Base-by-base conservation (phyloP, 306 rosid species). In the Cucumis melo region DNA sequence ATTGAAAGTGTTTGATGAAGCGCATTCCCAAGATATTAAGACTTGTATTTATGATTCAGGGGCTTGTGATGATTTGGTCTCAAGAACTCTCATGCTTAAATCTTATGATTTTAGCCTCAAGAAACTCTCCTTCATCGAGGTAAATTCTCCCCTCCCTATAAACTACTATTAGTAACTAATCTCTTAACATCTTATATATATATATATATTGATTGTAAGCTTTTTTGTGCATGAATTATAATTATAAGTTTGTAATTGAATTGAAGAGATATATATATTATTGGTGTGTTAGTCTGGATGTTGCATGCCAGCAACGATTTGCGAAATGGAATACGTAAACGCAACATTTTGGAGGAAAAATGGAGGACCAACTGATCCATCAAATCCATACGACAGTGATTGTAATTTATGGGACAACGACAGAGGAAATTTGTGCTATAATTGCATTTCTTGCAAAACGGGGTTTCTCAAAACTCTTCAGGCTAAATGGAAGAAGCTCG, bases 321-420 rank as follows among this genome's bases (percentile, higher is more conserved):
- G 86, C 32, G 58, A 65, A 21, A 79, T 83, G 83, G 75, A 79
- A 23, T 79, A 83, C 17, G 81, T 83, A 20, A 79, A 83, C 57
- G 83, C 80, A 23, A 83, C 86, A 8, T 83, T 57, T 17, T 79
- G 86, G 86, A 59, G 2, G 12, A 79, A n/a, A 55, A n/a, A 3
- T 42, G 54, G 34, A 5, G 46, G 7, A 3, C 7, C 4, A 38
- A 62, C 62, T 14, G 3, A 16, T 0, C 34, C 14, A 5, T 63
- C 79, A 0, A 32, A 41, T 50, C 63, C 79, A 13, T 36, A 82
- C 4, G 46, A 79, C 29, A 17, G 59, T 3, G 86, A 83, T 41
- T 83, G 83, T 34, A 61, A 61, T 76, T 20, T 32, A 17, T 75
- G 86, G 83, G 34, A 29, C n/a, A 83, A 83, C 23, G 75, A 79